A percentile compares a stretch with the other conserved stretches of the same genome.
Evolutionary conservation across 23 red algal species (phyloP).

Genomic region (Agarophyton chilense): DNA sequence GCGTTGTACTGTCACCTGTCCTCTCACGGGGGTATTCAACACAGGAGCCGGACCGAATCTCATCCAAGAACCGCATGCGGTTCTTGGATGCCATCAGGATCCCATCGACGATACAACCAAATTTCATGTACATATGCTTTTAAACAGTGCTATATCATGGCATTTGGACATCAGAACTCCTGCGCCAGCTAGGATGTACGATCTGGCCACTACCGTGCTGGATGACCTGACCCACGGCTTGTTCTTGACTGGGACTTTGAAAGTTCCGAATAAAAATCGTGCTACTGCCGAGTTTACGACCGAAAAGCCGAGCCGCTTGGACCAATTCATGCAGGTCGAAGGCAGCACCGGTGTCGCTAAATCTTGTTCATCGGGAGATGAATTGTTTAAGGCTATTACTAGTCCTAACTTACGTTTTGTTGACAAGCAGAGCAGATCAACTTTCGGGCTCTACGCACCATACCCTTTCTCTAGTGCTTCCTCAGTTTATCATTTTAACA

Average conservation of each 20-base stretch:
- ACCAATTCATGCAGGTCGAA: conserved; percentile 50
- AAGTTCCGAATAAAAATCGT: background rate
- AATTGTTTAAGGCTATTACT: conserved; percentile 50
- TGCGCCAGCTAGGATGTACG: conserved; percentile 11
- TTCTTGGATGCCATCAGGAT: too few species aligned
- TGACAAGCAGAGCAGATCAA: background rate
- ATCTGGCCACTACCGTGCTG: conserved; percentile 64
- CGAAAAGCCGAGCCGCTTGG: conserved; percentile 16
- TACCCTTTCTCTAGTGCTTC: background rate
- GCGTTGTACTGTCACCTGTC: background rate
- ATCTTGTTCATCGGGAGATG: background rate
- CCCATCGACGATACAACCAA: too few species aligned
- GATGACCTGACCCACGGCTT: conserved; percentile 65
- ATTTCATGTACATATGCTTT: too few species aligned
- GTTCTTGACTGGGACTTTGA: conserved; percentile 62
- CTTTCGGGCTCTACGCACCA: conserved; percentile 39
- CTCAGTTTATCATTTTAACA: conserved; percentile 54
- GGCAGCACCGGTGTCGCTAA: conserved; percentile 6
- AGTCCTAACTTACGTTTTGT: conserved; percentile 45
- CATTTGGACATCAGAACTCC: too few species aligned
- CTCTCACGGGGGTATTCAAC: background rate
- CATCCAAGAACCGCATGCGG: background rate
- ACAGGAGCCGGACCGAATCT: conserved; percentile 13
- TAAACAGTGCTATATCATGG: too few species aligned
- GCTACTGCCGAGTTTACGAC: background rate